Evolutionary conservation across 345 rosid genomes (phyloP).

Genomic region (Lepidium didymum): DNA sequence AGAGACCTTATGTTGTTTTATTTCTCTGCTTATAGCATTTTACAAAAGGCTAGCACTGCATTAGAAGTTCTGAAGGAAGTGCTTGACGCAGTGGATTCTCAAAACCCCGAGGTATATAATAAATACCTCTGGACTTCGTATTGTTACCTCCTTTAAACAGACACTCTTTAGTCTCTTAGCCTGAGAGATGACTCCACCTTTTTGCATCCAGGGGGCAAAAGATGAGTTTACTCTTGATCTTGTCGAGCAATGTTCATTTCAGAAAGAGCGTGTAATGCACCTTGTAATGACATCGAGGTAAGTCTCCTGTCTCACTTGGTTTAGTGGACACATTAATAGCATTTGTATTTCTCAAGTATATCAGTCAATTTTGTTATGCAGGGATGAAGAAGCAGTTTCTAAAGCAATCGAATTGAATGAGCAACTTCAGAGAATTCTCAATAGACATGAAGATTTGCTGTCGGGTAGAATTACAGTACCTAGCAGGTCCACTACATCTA

Average conservation of each 20-base stretch:
- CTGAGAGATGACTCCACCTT: background rate
- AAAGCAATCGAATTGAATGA: constrained; percentile 90
- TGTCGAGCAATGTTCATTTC: constrained; percentile 97
- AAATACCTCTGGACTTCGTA: background rate
- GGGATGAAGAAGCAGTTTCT: constrained; percentile 84
- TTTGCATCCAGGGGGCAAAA: constrained; percentile 59
- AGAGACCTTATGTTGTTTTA: constrained; percentile 2
- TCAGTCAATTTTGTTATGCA: constrained; percentile 24
- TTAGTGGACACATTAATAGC: background rate
- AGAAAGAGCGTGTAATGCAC: constrained; percentile 92
- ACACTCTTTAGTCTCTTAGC: background rate
- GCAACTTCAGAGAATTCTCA: constrained; percentile 75
- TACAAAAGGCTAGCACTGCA: constrained; percentile 84
- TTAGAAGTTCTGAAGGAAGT: constrained; percentile 86
- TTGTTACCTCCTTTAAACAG: background rate
- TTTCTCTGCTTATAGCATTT: constrained; percentile 44
- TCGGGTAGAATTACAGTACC: constrained; percentile 41
- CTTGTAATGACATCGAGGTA: constrained; percentile 84
- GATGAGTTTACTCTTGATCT: constrained; percentile 98
- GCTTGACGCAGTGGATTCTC: constrained; percentile 75
- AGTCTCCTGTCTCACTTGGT: constrained; percentile 17
- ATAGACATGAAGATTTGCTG: constrained; percentile 65
- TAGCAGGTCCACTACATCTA: constrained; percentile 29
- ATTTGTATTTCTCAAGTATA: background rate
- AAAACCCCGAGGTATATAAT: constrained; percentile 63